Evolutionary conservation across 495 filamentous ascomycete species (phyloP), one percentile per base, ranked within the genome.

Genomic region (Annulohypoxylon moriforme): DNA sequence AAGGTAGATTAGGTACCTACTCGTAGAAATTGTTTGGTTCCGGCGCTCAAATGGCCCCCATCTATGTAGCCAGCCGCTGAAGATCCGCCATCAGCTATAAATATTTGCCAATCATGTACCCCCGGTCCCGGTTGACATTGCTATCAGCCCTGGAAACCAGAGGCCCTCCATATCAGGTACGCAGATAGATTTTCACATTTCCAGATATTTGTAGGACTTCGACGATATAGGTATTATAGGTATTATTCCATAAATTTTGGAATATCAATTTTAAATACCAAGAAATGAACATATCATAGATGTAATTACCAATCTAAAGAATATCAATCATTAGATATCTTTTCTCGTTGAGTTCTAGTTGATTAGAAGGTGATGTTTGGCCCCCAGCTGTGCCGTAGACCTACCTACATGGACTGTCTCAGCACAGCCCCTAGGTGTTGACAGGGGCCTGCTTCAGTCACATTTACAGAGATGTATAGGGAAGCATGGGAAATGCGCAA

Each of bases 11-110:
- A 10, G 38, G 14, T 10, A 42, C 14, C 10, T 14, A 40, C 36
- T 20, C 4, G 16, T 7, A 44, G 22, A 42, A 25, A 24, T 18
- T 9, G 18, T 1, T 42, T 6, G 20, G 27, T 24, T 53, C 14
- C 3, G 20, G 10, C 1, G 11, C 47, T 52, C 10, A 16, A 24
- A 52, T 52, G 47, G 11, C 11, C 20, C 36, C 36, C 36, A 40
- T 14, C 11, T 14, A 29, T 40, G 14, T n/a, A 4, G 3, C 36
- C 36, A 40, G 36, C 53, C 53, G 53, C 53, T 22, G 27, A 36
- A 38, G 53, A 27, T 31, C 49, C 16, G n/a, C 47, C 47, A 14
- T 13, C 24, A 52, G 47, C 25, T 53, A 53, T 53, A 53, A 29
- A 53, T 53, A 53, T 20, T 16, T 53, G 49, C 24, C 24, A 31